Conservation (phyloP, 768 basidiomycete genomes). For the Floccularia luteovirens region DNA sequence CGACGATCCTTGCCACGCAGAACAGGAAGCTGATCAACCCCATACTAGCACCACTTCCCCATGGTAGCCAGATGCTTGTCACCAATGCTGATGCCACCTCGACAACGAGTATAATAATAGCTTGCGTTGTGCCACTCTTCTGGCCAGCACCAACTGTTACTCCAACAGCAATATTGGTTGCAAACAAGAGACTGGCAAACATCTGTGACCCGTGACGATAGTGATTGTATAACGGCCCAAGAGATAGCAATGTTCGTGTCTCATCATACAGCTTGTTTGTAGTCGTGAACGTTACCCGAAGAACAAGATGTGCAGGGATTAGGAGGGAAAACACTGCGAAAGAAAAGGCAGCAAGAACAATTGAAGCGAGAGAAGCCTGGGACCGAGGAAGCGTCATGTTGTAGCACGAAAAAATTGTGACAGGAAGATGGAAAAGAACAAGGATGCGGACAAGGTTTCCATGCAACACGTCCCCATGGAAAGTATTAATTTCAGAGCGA, state of each 20-base stretch:
- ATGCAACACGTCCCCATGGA: constrained; percentile 74
- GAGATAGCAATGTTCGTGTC: constrained; percentile 80
- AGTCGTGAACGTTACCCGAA: constrained; percentile 72
- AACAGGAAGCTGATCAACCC: constrained; percentile 91
- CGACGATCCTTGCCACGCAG: constrained; percentile 83
- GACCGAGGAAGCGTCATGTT: constrained; percentile 60
- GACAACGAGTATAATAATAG: constrained; percentile 81
- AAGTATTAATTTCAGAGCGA: constrained; percentile 60
- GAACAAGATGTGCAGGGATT: constrained; percentile 65
- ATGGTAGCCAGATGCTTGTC: constrained; percentile 92
- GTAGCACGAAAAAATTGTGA: constrained; percentile 88
- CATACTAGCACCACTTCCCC: constrained; percentile 97
- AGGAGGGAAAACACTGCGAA: constrained; percentile 76
- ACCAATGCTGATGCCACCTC: constrained; percentile 84
- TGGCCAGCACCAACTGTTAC: constrained; percentile 87
- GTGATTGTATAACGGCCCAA: constrained; percentile 93
- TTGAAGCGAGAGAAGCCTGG: constrained; percentile 47
- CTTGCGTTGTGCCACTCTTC: constrained; percentile 84
- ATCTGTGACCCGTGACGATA: constrained; percentile 88
- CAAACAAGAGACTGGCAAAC: constrained; percentile 77
- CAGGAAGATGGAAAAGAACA: constrained; percentile 88
- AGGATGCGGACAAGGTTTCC: constrained; percentile 92
- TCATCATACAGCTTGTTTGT: constrained; percentile 93
- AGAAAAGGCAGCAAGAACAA: constrained; percentile 74
- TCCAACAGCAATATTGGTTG: constrained; percentile 77